Conservation (phyloP, 129 eudicot species). For the Saposhnikovia divaricata region DNA sequence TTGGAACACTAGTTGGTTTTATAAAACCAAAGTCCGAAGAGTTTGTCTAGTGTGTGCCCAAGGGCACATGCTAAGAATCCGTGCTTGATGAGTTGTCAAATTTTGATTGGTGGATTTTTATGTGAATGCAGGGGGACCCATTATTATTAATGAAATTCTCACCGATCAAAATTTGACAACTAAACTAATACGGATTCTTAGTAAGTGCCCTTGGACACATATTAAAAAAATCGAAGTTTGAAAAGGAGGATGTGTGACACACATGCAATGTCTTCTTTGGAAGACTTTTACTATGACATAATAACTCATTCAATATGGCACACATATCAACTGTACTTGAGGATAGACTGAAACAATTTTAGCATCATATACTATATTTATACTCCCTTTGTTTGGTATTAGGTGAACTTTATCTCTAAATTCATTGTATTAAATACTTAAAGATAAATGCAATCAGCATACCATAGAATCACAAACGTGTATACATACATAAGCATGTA, state of each 20-base stretch:
- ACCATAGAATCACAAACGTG: not conserved
- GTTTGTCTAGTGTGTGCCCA: no score
- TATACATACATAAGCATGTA: not conserved
- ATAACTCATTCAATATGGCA: slow-evolving; percentile 8
- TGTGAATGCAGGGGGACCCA: no score
- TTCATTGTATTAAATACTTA: not conserved
- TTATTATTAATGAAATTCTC: no score
- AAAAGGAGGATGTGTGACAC: not conserved
- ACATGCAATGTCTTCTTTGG: not conserved
- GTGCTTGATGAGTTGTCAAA: no score
- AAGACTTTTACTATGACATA: slow-evolving; percentile 1
- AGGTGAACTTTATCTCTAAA: not conserved
- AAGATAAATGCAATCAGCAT: not conserved
- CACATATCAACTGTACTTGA: slow-evolving; percentile 16
- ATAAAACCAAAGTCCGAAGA: no score
- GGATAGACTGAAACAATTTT: not conserved
- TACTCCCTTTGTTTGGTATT: not conserved
- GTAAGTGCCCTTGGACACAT: no score
- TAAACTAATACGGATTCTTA: no score
- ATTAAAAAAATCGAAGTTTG: no score
- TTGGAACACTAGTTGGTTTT: not conserved
- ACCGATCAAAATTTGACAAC: no score
- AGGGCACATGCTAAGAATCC: no score
- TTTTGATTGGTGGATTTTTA: no score
- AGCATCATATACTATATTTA: not conserved